Conservation (phyloP, 371 early-diverging fungal genomes). For the Saksenaea vasiformis region DNA sequence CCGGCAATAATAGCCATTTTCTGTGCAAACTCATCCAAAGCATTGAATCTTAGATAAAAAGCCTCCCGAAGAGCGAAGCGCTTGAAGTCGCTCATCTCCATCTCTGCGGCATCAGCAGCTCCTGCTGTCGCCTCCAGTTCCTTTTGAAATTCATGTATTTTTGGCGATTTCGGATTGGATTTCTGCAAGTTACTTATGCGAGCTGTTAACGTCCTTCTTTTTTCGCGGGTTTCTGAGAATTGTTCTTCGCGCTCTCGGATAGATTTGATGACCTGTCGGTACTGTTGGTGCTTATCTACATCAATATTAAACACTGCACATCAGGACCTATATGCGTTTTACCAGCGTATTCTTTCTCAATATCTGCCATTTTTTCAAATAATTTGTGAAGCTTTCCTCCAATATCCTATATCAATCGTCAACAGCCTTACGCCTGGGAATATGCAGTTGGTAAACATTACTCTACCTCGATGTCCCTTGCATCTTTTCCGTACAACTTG, state of each 20-base stretch:
- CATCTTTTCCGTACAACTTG: constrained; percentile 15
- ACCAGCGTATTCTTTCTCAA: constrained; percentile 38
- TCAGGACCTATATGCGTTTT: not conserved
- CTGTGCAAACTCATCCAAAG: constrained; percentile 35
- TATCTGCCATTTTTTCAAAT: constrained; percentile 35
- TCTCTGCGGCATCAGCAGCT: constrained; percentile 15
- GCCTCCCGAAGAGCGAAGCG: constrained; percentile 34
- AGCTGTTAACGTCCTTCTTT: constrained; percentile 18
- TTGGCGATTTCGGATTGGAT: constrained; percentile 21
- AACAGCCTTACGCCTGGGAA: not conserved
- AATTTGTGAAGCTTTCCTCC: constrained; percentile 27
- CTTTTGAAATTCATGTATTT: constrained; percentile 26
- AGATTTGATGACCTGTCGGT: constrained; percentile 33
- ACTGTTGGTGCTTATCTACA: constrained; percentile 18
- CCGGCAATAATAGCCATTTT: constrained; percentile 33
- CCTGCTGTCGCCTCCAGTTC: constrained; percentile 10
- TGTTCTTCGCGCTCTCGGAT: constrained; percentile 29
- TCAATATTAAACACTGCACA: not conserved
- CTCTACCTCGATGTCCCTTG: constrained; percentile 21
- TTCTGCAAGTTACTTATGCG: constrained; percentile 25
- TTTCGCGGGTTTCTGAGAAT: constrained; percentile 19
- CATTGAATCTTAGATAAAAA: constrained; percentile 39
- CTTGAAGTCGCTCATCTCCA: constrained; percentile 29
- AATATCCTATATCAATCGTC: constrained; percentile 26
- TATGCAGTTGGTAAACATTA: too few species aligned